A percentile compares a stretch with the other conserved stretches of the same genome.
Evolutionary conservation across 2,329 filamentous ascomycete species (phyloP).

Genomic region (Cladosporium sphaerospermum): DNA sequence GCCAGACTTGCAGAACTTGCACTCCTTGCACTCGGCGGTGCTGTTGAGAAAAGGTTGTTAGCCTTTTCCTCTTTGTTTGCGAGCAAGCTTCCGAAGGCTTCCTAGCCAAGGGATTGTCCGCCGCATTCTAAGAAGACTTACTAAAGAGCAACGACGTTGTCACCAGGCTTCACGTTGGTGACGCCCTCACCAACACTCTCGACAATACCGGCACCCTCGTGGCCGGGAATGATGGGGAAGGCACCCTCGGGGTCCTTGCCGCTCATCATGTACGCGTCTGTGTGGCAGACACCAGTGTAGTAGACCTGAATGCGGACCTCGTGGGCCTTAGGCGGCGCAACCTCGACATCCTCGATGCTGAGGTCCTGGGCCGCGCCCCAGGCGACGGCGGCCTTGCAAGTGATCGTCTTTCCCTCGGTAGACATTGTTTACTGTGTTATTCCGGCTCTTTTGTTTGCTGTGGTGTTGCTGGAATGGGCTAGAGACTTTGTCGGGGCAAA

Average conservation of each 20-base stretch:
- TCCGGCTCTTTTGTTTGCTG: constrained; percentile 5
- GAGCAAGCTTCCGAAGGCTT: too few species aligned
- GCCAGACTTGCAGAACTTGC: constrained; percentile 99
- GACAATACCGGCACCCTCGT: constrained; percentile 86
- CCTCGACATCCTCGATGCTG: constrained; percentile 85
- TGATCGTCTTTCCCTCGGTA: constrained; percentile 72
- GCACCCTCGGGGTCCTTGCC: constrained; percentile 96
- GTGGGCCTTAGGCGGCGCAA: constrained; percentile 78
- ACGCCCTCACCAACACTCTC: constrained; percentile 93
- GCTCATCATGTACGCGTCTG: constrained; percentile 82
- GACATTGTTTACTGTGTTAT: constrained; percentile 12
- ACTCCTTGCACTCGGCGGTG: constrained; percentile 93
- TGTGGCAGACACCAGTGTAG: constrained; percentile 99
- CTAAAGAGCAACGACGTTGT: constrained; percentile 87
- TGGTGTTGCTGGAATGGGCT: neutral
- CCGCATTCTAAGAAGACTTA: constrained; percentile 39
- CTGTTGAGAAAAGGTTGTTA: constrained; percentile 39
- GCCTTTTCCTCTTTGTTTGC: neutral
- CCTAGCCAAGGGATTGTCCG: neutral
- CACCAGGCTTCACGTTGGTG: constrained; percentile 86
- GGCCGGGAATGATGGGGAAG: constrained; percentile 81
- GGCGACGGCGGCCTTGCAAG: constrained; percentile 83
- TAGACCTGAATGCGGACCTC: constrained; percentile 96
- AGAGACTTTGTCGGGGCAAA: too few species aligned
- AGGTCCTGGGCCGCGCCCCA: constrained; percentile 94